These are phyloP conservation scores for Aureobasidium sp. DNA, from an alignment of 2,329 filamentous ascomycete species.

Conservation along the genomic window DNA sequence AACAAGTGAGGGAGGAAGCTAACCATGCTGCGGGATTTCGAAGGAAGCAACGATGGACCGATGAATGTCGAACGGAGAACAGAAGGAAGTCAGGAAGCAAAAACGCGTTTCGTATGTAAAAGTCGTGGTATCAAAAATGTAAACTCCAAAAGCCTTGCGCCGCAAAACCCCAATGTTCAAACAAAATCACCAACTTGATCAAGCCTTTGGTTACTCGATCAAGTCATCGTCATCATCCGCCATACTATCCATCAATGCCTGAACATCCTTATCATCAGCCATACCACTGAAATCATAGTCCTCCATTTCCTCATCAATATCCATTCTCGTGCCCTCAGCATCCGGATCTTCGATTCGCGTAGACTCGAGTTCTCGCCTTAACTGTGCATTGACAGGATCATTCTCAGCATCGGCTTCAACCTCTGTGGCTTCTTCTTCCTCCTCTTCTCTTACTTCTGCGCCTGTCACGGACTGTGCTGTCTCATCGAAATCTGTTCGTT, in stretches of 20 bases:
- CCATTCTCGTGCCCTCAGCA: slow-evolving; percentile 13
- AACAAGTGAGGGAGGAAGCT: not conserved
- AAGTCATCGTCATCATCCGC: slow-evolving; percentile 15
- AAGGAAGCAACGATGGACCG: too few relatives aligned
- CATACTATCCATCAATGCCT: slow-evolving; percentile 16
- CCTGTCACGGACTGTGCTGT: slow-evolving; percentile 7
- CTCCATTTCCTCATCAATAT: slow-evolving; percentile 12
- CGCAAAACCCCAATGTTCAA: not conserved
- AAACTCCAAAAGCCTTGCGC: not conserved
- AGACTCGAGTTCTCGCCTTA: slow-evolving; percentile 14
- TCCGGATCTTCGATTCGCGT: slow-evolving; percentile 14
- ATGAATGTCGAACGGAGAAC: too few relatives aligned
- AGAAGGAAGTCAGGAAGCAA: too few relatives aligned
- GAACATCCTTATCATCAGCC: slow-evolving; percentile 15
- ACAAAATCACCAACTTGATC: not conserved
- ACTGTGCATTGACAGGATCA: slow-evolving; percentile 14
- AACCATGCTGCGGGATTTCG: too few relatives aligned
- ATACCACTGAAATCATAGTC: slow-evolving; percentile 13
- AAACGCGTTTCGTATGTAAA: too few relatives aligned
- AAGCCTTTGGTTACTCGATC: not conserved
- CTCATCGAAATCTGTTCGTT: not conserved
- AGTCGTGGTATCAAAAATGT: slow-evolving; percentile 1
- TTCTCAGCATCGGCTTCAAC: slow-evolving; percentile 7
- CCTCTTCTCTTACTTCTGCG: not conserved
- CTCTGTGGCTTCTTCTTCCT: slow-evolving; percentile 1